Base-by-base conservation (phyloP, 768 basidiomycete species). In the Chalciporus piperatus region DNA sequence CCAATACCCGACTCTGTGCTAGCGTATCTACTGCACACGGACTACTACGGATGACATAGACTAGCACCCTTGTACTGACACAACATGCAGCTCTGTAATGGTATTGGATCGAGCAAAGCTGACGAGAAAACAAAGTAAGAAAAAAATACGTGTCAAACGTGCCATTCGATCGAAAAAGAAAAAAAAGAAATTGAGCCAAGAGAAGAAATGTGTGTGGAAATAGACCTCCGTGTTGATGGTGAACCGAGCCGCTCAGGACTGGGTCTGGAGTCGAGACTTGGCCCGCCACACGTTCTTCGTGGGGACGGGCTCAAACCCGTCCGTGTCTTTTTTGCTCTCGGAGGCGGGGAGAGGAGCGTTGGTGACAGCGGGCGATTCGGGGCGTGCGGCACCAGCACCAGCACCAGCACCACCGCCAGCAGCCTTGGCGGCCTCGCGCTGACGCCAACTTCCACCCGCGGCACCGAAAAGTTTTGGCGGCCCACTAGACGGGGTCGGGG, bases 301-400 rank as follows among this genome's bases (percentile, higher is more conserved):
- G 2, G 68, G 6, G 6, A 85, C 83, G 22, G 81, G 75, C 68
- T 84, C 82, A 76, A 89, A 89, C 4, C 89, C 87, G 59, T 90
- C 88, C 4, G 81, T 74, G 38, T 87, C 84, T 59, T 74, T 79
- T 57, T 71, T 72, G 6, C 64, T 45, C 45, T 79, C 78, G 47
- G 79, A 75, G 3, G 59, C 41, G 5, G 77, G 72, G 2, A 56
- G 43, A 13, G 61, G 46, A 5, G 57, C 54, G 4, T 49, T 40
- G 42, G 38, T 28, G 40, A 43, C 10, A 4, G 50, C 41, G 25
- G 57, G 42, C 38, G 62, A 52, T 37, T 41, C 38, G 52, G 62
- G 56, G 11, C 69, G 61, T 0, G 74, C 72, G 39, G 78, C 27
- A 27, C 27, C 27, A 27, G 27, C 27, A 27, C 27, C 27, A 27